Evolutionary conservation across 2,329 filamentous ascomycete species (phyloP).

Genomic region (Huntiella abstrusa): DNA sequence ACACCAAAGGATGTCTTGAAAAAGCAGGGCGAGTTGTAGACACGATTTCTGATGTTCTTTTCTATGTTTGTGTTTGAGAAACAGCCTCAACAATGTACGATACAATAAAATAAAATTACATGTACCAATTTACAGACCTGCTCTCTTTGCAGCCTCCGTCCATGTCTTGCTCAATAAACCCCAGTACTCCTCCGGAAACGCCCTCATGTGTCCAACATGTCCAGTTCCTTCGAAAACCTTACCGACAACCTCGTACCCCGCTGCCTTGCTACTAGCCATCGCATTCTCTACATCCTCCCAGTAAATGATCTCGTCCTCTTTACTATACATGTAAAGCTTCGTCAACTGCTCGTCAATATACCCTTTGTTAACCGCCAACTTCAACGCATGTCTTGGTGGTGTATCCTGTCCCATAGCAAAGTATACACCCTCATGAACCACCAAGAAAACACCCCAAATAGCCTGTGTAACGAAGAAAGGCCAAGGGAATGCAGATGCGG

Average conservation of each 20-base stretch:
- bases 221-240: slow-evolving; percentile 37
- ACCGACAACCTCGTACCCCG: slow-evolving; percentile 29
- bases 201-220: slow-evolving; percentile 42
- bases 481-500: slow-evolving; percentile 28
- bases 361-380: slow-evolving; percentile 15
- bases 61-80: background rate
- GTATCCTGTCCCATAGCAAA: slow-evolving; percentile 21
- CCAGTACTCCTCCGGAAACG: slow-evolving; percentile 41
- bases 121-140: background rate
- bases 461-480: slow-evolving; percentile 28
- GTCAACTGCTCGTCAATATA: slow-evolving; percentile 21
- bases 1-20: slow-evolving; percentile 3
- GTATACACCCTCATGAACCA: slow-evolving; percentile 18
- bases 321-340: slow-evolving; percentile 39
- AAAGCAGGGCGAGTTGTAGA: slow-evolving; percentile 3
- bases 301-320: slow-evolving; percentile 35
- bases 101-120: background rate
- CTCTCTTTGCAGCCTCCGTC: slow-evolving; percentile 2
- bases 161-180: slow-evolving; percentile 9
- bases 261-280: slow-evolving; percentile 25
- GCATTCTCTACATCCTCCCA: slow-evolving; percentile 37
- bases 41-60: background rate
- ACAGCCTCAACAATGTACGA: background rate
- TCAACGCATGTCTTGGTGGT: slow-evolving; percentile 22
- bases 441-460: slow-evolving; percentile 27